Percentiles rank a stretch among this genome's conserved stretches.
These are phyloP conservation scores for Ceratonia siliqua DNA, from an alignment of 306 rosid species.

Conservation along the genomic window DNA sequence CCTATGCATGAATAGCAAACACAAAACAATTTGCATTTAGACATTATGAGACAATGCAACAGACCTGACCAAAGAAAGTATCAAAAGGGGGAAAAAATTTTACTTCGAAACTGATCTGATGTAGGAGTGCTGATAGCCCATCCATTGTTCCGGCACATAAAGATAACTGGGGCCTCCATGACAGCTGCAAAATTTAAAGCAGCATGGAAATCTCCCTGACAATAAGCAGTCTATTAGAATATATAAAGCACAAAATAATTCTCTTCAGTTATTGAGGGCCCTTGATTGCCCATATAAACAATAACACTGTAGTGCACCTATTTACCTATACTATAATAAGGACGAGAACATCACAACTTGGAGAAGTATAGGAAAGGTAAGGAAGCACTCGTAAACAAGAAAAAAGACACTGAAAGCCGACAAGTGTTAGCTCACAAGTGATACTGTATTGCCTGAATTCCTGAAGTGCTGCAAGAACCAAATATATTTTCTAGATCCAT, in stretches of 20 bases:
- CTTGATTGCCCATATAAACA: conserved; percentile 3
- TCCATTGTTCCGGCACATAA: conserved; percentile 92
- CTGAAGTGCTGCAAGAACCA: not conserved
- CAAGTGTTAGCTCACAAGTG: not conserved
- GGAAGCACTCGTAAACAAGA: not conserved
- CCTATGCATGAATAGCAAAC: conserved; percentile 50
- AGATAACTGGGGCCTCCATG: conserved; percentile 79
- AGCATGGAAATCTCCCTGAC: conserved; percentile 95
- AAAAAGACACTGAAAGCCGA: not conserved
- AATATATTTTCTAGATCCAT: not conserved
- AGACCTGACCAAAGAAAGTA: conserved; percentile 10
- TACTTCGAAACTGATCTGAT: conserved; percentile 92
- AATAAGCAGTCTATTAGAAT: conserved; percentile 25
- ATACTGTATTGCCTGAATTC: conserved; percentile 8
- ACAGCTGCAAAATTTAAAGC: conserved; percentile 91
- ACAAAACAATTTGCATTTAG: conserved; percentile 8
- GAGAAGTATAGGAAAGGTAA: not conserved
- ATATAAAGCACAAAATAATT: conserved; percentile 8
- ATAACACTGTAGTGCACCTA: not conserved
- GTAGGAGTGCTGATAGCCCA: conserved; percentile 98
- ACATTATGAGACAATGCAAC: conserved; percentile 17
- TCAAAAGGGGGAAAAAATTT: conserved; percentile 2
- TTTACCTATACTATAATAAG: not conserved
- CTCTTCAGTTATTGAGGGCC: not conserved
- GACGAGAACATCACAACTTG: not conserved